These are phyloP conservation scores for Hymenotorrendiella dingleyae DNA, from an alignment of 2,329 filamentous ascomycete genomes.

Conservation along the genomic window DNA sequence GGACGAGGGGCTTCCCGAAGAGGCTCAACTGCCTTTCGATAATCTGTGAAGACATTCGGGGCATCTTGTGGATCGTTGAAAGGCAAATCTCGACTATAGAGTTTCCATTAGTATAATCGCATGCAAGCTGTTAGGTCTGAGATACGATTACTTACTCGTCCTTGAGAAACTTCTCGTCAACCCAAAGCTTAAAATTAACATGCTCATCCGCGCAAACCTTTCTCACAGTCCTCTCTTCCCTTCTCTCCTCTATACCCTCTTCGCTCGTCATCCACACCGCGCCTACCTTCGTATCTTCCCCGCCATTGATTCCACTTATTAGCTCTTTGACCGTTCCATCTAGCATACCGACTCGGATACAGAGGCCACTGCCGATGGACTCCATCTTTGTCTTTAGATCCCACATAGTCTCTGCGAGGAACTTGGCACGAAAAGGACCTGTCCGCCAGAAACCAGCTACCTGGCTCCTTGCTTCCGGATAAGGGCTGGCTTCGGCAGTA, in stretches of 20 bases:
- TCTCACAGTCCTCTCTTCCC: conserved; percentile 54
- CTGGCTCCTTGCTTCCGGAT: conserved; percentile 60
- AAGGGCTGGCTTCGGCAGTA: conserved; percentile 47
- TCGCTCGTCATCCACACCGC: conserved; percentile 72
- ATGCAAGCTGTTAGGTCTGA: too few species aligned
- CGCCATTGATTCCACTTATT: conserved; percentile 41
- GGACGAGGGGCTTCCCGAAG: conserved; percentile 58
- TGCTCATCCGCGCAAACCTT: conserved; percentile 45
- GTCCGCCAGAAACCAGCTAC: conserved; percentile 67
- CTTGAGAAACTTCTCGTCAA: conserved; percentile 72
- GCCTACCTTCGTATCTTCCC: conserved; percentile 40
- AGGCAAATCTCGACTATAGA: conserved; percentile 57
- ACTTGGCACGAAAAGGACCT: conserved; percentile 65
- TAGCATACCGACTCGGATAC: conserved; percentile 56
- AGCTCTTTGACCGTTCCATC: conserved; percentile 55
- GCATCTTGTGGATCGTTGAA: conserved; percentile 52
- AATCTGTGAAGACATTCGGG: conserved; percentile 70
- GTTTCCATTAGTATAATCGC: not conserved
- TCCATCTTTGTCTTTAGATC: conserved; percentile 60
- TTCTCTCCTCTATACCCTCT: conserved; percentile 61
- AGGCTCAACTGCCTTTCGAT: conserved; percentile 67
- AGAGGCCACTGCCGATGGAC: conserved; percentile 52
- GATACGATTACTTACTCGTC: conserved; percentile 75
- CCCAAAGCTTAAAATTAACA: conserved; percentile 59
- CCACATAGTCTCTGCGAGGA: conserved; percentile 68